Base-by-base conservation (phyloP, 495 filamentous ascomycete species). In the Xanthoparmelia taractica region DNA sequence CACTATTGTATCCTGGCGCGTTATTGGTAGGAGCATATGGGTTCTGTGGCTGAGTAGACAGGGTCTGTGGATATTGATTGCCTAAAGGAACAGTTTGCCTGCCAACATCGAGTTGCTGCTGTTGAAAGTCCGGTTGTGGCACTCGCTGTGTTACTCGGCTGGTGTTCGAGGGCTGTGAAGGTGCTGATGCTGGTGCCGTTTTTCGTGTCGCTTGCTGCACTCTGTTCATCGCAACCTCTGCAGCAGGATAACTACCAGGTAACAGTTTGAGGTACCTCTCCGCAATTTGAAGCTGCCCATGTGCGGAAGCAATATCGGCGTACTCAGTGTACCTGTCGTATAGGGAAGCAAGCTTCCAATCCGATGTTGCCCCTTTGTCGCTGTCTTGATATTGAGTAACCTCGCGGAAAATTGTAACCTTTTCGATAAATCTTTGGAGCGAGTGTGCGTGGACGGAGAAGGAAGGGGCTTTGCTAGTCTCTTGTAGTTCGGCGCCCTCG, bases 281-380 rank as follows among this genome's bases (percentile, higher is more conserved):
- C 25, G 94, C 94, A 68, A 92, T 80, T 33, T 86, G 80, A 43
- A 99, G 76, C 47, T 94, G 87, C 25, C 95, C 94, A 70, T 97
- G 91, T 11, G 90, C 85, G 47, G 94, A 90, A 61, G 94, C 87
- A 68, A 99, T 88, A 71, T 97, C 94, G 13, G 94, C 92, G 74
- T 97, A 99, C 77, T 99, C 93, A 27, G 85, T 86, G 69, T 99
- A 99, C 76, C 95, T 96, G 71, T 92, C 88, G 71, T 99, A 99
- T 45, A 99, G 80, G 1, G 85, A 78, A 50, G 82, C 81, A 54
- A 99, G 86, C 75, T 95, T 96, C 95, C 95, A 99, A 59, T 85
- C 91, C 0, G 86, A 84, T 41, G 84, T 80, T 63, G 84, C 74
- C 58, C 76, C 77, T 62, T 80, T 83, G 64, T 97, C 91, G 8